These are phyloP conservation scores for Russula foetens DNA, from an alignment of 768 basidiomycete species.

Conservation along the genomic window DNA sequence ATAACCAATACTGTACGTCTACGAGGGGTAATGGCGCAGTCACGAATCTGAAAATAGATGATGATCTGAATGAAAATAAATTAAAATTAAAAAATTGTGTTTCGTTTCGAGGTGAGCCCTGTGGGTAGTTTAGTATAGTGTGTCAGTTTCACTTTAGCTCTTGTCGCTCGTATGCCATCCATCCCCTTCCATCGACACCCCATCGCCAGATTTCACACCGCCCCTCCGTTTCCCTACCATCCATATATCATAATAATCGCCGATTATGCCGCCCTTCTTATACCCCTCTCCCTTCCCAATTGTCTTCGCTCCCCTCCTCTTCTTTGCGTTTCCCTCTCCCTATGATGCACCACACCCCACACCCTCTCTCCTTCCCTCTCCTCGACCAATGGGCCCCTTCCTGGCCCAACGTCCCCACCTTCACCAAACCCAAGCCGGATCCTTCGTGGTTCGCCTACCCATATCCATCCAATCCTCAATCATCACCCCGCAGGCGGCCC, in stretches of 20 bases:
- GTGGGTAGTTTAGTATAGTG: background rate
- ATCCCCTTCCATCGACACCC: conserved; percentile 3
- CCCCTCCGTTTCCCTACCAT: conserved; percentile 16
- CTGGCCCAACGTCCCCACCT: conserved; percentile 1
- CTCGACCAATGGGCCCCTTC: conserved; percentile 18
- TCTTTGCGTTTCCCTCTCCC: conserved; percentile 8
- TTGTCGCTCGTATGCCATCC: background rate
- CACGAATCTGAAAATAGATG: no score
- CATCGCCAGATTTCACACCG: conserved; percentile 19
- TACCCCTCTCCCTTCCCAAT: conserved; percentile 16
- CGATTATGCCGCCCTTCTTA: conserved; percentile 19
- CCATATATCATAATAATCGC: conserved; percentile 16
- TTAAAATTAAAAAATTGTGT: background rate
- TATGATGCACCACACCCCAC: conserved; percentile 23
- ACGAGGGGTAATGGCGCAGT: no score
- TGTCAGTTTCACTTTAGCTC: no score
- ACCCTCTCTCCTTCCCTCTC: conserved; percentile 20
- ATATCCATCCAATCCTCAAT: background rate
- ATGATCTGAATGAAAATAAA: background rate
- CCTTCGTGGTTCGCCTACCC: conserved; percentile 3
- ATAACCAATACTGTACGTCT: no score
- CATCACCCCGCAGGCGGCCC: background rate
- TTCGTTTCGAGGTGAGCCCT: conserved; percentile 6
- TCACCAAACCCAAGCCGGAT: conserved; percentile 8
- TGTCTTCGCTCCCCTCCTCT: conserved; percentile 1